phyloP scores from a whole-genome alignment of 2,329 filamentous ascomycete genomes.

The Raffaelea ambrosiae region DNA sequence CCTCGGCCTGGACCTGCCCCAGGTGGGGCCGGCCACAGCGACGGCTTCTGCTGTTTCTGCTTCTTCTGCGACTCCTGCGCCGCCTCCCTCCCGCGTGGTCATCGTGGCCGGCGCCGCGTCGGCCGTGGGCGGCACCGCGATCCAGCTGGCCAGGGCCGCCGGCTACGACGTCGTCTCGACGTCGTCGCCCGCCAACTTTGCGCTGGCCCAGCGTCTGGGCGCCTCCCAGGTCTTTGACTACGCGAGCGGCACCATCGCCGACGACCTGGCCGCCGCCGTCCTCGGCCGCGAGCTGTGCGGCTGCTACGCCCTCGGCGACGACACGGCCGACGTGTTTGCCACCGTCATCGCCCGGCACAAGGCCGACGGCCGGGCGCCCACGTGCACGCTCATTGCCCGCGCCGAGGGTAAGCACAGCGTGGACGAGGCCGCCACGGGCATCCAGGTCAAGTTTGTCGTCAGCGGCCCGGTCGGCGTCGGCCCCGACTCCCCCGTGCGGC shows the following conservation, averaged over 20 bases:
- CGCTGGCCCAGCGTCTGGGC: conserved; percentile 3
- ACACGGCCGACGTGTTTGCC: not conserved
- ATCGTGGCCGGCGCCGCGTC: conserved; percentile 42
- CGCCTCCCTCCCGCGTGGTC: too few species aligned
- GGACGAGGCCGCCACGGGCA: not conserved
- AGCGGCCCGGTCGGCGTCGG: not conserved
- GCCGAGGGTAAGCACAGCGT: too few species aligned
- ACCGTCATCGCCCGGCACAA: not conserved
- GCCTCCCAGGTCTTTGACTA: not conserved
- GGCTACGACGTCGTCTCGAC: conserved; percentile 34
- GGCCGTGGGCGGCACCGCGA: conserved; percentile 32
- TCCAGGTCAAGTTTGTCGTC: not conserved
- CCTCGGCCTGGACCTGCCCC: not conserved
- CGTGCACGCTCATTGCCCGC: too few species aligned
- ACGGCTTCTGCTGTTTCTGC: conserved; percentile 20
- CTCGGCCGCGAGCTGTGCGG: too few species aligned
- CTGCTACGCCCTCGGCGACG: not conserved
- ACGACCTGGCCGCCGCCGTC: not conserved
- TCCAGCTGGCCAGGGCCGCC: conserved; percentile 31
- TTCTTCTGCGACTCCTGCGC: too few species aligned
- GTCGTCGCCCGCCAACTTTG: conserved; percentile 28
- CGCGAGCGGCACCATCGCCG: not conserved
- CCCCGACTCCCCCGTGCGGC: too few species aligned
- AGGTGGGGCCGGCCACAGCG: not conserved
- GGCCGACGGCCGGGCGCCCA: not conserved